Evolutionary conservation across 176 grass and related monocot genomes (phyloP).

Genomic region (Aegilops umbellulata): DNA sequence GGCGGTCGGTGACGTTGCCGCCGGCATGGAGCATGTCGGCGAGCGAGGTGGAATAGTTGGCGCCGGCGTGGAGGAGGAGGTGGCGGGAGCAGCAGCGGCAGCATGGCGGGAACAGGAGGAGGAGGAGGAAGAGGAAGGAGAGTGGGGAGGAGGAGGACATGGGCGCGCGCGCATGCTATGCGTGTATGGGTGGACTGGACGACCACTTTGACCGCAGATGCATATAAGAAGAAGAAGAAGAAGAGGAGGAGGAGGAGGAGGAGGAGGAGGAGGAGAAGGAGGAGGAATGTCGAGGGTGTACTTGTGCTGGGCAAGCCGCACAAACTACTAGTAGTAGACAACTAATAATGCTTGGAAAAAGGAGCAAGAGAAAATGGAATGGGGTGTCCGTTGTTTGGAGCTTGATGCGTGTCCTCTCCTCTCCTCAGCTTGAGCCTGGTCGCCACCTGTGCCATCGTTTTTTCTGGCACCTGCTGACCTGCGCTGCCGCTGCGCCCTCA

Average conservation of each 20-base stretch:
- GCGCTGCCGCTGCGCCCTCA: no score
- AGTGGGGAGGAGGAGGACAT: background rate
- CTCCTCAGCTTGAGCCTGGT: background rate
- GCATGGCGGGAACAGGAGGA: background rate
- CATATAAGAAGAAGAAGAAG: background rate
- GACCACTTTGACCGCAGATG: background rate
- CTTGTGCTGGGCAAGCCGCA: background rate
- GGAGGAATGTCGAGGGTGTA: background rate
- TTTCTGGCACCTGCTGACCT: no score
- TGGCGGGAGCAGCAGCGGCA: background rate
- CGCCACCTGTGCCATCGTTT: no score
- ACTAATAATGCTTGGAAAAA: background rate
- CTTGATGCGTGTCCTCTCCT: background rate
- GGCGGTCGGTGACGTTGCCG: background rate
- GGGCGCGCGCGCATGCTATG: background rate
- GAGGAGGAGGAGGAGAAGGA: background rate
- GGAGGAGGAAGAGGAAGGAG: background rate
- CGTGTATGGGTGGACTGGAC: background rate
- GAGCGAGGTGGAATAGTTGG: background rate
- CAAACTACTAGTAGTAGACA: background rate
- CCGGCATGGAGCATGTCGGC: background rate
- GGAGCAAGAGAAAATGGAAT: background rate
- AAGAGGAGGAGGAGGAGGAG: background rate
- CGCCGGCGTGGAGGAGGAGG: background rate
- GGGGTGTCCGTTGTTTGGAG: background rate